These are phyloP conservation scores for Aspergillus puulaauensis DNA, from an alignment of 2,329 filamentous ascomycete genomes.

Conservation along the genomic window DNA sequence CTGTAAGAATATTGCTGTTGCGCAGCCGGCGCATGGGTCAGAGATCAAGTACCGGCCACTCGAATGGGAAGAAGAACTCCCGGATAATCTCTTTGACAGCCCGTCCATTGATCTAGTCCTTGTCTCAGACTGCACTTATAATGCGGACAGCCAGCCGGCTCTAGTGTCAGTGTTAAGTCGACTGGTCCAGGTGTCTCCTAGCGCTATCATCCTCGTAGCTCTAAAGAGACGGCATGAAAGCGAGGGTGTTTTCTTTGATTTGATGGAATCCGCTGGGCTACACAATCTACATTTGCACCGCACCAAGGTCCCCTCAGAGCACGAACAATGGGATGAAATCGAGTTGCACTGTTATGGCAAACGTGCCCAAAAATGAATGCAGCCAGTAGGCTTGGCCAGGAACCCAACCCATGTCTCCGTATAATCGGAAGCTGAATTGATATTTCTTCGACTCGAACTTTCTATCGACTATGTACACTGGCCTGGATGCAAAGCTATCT, in stretches of 20 bases:
- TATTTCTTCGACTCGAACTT: not conserved
- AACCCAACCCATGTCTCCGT: not conserved
- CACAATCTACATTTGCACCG: slow-evolving; percentile 28
- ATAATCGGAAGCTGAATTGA: not conserved
- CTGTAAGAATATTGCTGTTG: slow-evolving; percentile 52
- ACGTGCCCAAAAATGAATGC: not conserved
- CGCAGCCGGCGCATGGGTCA: slow-evolving; percentile 45
- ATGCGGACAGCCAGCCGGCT: slow-evolving; percentile 64
- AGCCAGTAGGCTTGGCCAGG: not conserved
- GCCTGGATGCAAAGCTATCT: not conserved
- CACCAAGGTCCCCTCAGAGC: slow-evolving; percentile 38
- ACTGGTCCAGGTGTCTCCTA: slow-evolving; percentile 50
- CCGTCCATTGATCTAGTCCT: slow-evolving; percentile 58
- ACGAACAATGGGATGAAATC: slow-evolving; percentile 36
- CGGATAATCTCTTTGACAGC: slow-evolving; percentile 37
- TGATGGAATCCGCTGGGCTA: slow-evolving; percentile 50
- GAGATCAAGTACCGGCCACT: slow-evolving; percentile 52
- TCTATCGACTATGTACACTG: not conserved
- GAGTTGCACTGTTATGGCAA: slow-evolving; percentile 39
- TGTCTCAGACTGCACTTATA: slow-evolving; percentile 73
- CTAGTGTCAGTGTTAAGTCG: slow-evolving; percentile 58
- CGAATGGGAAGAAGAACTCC: slow-evolving; percentile 62
- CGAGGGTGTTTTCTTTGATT: slow-evolving; percentile 65
- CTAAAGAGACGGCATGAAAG: slow-evolving; percentile 68
- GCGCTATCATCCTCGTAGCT: slow-evolving; percentile 57